Evolutionary conservation across 495 filamentous ascomycete genomes (phyloP), one percentile per base, ranked within the genome.

Genomic region (Penicillium dipodomyicola): DNA sequence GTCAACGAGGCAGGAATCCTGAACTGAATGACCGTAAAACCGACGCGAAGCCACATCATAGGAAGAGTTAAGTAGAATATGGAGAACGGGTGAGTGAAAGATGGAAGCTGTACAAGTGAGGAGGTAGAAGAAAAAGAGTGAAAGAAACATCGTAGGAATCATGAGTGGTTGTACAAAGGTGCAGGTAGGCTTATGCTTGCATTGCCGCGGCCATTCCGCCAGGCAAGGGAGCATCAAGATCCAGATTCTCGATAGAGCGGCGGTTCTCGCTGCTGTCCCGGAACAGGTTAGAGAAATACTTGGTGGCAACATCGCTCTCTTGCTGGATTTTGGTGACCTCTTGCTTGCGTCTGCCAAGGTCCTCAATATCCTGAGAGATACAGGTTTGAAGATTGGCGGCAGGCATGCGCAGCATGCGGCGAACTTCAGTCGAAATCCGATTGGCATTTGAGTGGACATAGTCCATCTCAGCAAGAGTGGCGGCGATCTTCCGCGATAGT

Each of bases 371-470:
- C 14, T 88, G 87, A 58, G 91, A 84, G 50, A 98, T 79, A 54
- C 85, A 86, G 33, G 87, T 83, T 35, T 88, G 84, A 15, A 98
- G 82, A 57, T 89, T 87, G 57, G 88, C 86, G 27, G 92, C 89
- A 0, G 95, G 94, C 64, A 87, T 82, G 44, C 87, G 88, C 37
- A 98, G 84, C 17, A 96, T 88, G 67, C 91, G 89, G 50, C 93
- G 88, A 29, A 93, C 89, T 46, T 93, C 88, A 48, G 81, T 74
- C 8, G 87, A 85, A 59, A 98, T 92, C 25, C 94, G 88, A 25
- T 80, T 80, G 60, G 89, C 82, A 77, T 98, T 98, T 57, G 81
- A 72, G 72, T 98, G 95, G 11, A 92, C 87, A 68, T 97, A 98
- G 75, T 98, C 94, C 67, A 96, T 84, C 20, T 84, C 79, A 22